Base-by-base conservation (phyloP, 1,284 basidiomycete species). In the Moesziomyces parantarcticus region DNA sequence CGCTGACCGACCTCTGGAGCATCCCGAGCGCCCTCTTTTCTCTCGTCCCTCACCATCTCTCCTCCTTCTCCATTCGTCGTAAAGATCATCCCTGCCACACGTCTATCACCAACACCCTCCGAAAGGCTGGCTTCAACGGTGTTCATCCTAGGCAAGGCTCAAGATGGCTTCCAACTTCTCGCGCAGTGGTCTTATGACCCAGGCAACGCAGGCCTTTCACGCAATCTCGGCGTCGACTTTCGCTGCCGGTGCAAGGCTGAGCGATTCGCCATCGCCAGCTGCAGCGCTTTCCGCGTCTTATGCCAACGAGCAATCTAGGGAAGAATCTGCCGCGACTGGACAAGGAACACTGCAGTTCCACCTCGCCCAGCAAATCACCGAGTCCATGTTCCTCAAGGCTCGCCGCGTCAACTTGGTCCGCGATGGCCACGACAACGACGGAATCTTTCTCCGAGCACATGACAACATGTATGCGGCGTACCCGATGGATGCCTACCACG, bases 401-500 rank as follows among this genome's bases (percentile, higher is more conserved):
- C 60, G 60, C 20, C 60, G 60, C n/a, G 54, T 63, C 53, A 63
- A 63, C 34, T 41, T 63, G 25, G 60, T 50, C 3, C 53, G 60
- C 21, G 54, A 63, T 13, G 60, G 40, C 29, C 41, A 48, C 36
- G 60, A 50, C 16, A 51, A 34, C n/a, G 54, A 63, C 23, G 54
- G 60, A 14, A 63, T 63, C 54, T 75, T 54, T 34, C 75, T 71
- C 9, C 51, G 52, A 4, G 59, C 56, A 1, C 50, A 60, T 32
- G 66, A 70, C 23, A 57, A 56, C 20, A 43, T 49, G 29, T 63
- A 63, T 20, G 60, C 60, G 4, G 60, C 60, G 22, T 53, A 58
- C 10, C 51, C 71, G 13, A 51, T 56, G 64, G 50, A 58, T 40
- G 72, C 59, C 40, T 61, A 60, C 40, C 53, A 50, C 90, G 92